A percentile compares a stretch with the other conserved stretches of the same genome.
Evolutionary conservation across 306 rosid genomes (phyloP).

Genomic region (Pterocarpus macrocarpus): DNA sequence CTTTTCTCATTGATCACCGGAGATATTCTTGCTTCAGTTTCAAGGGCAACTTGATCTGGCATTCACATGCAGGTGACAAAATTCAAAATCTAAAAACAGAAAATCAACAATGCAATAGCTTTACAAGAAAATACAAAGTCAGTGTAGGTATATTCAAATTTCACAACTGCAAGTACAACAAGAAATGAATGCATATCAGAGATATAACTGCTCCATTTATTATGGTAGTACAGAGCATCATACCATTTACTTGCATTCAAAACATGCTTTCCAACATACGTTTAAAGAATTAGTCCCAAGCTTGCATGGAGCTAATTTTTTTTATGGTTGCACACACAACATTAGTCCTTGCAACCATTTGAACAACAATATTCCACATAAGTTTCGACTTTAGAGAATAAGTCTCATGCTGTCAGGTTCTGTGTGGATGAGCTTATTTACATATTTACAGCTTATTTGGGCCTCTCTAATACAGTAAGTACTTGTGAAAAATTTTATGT

Average conservation of each 20-base stretch:
- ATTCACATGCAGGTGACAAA: conserved; percentile 37
- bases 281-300: conserved; percentile 1
- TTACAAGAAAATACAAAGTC: conserved; percentile 3
- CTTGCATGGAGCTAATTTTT: conserved; percentile 21
- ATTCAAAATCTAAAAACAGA: conserved; percentile 30
- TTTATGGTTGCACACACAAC: conserved; percentile 6
- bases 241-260: not conserved
- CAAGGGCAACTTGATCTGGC: conserved; percentile 77
- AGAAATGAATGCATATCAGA: conserved; percentile 16
- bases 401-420: not conserved
- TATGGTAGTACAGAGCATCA: conserved; percentile 23
- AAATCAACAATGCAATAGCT: conserved; percentile 26
- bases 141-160: not conserved
- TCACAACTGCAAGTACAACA: conserved; percentile 9
- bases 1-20: conserved; percentile 73
- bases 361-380: not conserved
- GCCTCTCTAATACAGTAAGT: not conserved
- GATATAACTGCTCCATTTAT: conserved; percentile 14
- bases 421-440: not conserved
- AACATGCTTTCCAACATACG: not conserved
- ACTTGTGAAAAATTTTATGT: not conserved
- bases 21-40: conserved; percentile 77
- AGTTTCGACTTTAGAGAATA: not conserved
- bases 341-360: conserved; percentile 16
- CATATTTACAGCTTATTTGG: conserved; percentile 11